Evolutionary conservation across 148 eudicot genomes (phyloP).

Genomic region (Pharnaceum exiguum): DNA sequence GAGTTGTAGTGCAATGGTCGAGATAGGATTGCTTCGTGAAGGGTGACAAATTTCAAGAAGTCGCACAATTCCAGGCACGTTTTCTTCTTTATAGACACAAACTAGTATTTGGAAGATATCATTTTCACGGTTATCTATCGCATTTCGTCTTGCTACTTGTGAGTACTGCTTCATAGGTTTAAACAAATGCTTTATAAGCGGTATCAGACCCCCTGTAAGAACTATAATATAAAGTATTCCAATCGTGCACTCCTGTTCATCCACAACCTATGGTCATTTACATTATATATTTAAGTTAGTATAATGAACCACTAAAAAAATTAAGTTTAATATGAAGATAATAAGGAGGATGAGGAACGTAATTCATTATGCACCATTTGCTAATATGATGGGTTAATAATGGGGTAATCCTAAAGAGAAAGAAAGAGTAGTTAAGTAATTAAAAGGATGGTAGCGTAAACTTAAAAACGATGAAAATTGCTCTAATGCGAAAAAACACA

Average conservation of each 20-base stretch:
- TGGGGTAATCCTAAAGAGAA: too few species aligned
- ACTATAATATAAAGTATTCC: background rate
- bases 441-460: too few species aligned
- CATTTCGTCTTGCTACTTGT: slow-evolving; percentile 12
- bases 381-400: too few species aligned
- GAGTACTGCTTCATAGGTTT: slow-evolving; percentile 15
- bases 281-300: background rate
- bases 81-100: slow-evolving; percentile 1
- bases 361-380: too few species aligned
- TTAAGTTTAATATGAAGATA: too few species aligned
- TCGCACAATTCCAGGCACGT: slow-evolving; percentile 16
- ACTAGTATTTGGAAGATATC: slow-evolving; percentile 4
- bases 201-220: background rate
- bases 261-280: background rate
- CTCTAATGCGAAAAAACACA: too few species aligned
- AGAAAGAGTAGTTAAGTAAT: too few species aligned
- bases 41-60: slow-evolving; percentile 10
- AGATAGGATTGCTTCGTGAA: background rate
- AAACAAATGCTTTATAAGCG: slow-evolving; percentile 4
- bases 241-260: background rate
- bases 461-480: too few species aligned
- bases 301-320: too few species aligned
- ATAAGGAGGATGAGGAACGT: too few species aligned
- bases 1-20: slow-evolving; percentile 12
- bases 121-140: background rate